These are phyloP conservation scores for Agaricus sinodeliciosus DNA, from an alignment of 768 basidiomycete species.

Conservation along the genomic window DNA sequence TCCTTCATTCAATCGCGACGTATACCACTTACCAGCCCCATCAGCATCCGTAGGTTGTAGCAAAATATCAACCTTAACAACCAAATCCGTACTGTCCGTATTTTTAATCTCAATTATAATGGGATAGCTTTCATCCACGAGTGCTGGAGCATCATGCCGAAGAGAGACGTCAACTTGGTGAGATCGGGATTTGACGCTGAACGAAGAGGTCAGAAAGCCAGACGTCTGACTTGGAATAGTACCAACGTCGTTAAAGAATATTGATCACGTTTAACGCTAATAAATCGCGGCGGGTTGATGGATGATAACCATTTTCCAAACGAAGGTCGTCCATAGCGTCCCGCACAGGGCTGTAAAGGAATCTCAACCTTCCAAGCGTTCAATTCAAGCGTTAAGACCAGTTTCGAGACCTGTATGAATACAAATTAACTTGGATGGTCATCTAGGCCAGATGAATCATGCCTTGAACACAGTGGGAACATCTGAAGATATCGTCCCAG, in stretches of 20 bases:
- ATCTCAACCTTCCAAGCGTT: constrained; percentile 65
- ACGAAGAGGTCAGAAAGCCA: background rate
- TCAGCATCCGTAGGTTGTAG: constrained; percentile 78
- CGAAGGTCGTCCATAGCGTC: constrained; percentile 27
- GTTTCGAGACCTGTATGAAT: constrained; percentile 33
- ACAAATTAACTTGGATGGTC: background rate
- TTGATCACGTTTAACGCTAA: constrained; percentile 43
- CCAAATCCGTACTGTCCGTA: constrained; percentile 60
- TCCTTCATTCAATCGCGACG: background rate
- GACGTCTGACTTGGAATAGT: background rate
- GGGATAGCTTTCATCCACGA: constrained; percentile 75
- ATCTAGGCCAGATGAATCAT: constrained; percentile 12
- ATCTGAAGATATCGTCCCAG: constrained; percentile 51
- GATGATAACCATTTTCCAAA: constrained; percentile 51
- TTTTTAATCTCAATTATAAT: constrained; percentile 69
- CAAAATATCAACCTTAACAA: constrained; percentile 65
- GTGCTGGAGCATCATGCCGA: constrained; percentile 60
- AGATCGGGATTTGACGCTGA: constrained; percentile 55
- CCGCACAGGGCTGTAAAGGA: constrained; percentile 38
- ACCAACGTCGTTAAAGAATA: constrained; percentile 44
- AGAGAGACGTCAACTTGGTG: constrained; percentile 53
- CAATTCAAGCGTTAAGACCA: constrained; percentile 48
- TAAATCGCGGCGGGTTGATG: constrained; percentile 43
- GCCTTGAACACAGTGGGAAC: constrained; percentile 50
- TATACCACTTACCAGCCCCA: constrained; percentile 46